These are phyloP conservation scores for Mucor racemosus DNA, from an alignment of 371 early-diverging fungal genomes.

Conservation along the genomic window DNA sequence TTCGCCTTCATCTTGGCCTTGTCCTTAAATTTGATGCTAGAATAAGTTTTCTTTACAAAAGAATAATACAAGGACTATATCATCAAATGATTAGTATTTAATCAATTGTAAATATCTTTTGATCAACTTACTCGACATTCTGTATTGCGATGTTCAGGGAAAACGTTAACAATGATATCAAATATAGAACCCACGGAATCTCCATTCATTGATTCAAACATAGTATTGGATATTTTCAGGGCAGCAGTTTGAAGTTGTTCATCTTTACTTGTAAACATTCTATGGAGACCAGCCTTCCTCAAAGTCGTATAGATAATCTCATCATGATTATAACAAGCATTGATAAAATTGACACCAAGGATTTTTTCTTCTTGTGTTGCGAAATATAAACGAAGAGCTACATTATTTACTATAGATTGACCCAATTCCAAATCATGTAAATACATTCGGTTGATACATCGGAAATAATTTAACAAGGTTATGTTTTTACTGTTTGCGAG, in stretches of 20 bases:
- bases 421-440: conserved; percentile 47
- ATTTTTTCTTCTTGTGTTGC: conserved; percentile 41
- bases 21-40: not conserved
- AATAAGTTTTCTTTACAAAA: conserved; percentile 26
- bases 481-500: not conserved
- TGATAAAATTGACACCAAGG: conserved; percentile 59
- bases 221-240: conserved; percentile 54
- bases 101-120: not conserved
- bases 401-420: conserved; percentile 34
- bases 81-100: not conserved
- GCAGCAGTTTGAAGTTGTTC: conserved; percentile 47
- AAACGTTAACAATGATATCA: conserved; percentile 34
- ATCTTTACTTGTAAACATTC: conserved; percentile 12
- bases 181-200: conserved; percentile 52
- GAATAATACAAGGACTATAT: conserved; percentile 38
- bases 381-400: conserved; percentile 44
- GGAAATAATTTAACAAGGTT: conserved; percentile 18
- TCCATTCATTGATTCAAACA: conserved; percentile 40
- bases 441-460: conserved; percentile 49
- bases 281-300: conserved; percentile 45
- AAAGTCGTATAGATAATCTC: conserved; percentile 55
- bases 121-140: conserved; percentile 54
- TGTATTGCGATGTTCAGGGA: conserved; percentile 42
- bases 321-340: conserved; percentile 50
- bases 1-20: not conserved